Percentiles rank a stretch among this genome's conserved stretches.
Evolutionary conservation across 805 yeast species (phyloP).

Genomic region (Kazachstania taianensis): DNA sequence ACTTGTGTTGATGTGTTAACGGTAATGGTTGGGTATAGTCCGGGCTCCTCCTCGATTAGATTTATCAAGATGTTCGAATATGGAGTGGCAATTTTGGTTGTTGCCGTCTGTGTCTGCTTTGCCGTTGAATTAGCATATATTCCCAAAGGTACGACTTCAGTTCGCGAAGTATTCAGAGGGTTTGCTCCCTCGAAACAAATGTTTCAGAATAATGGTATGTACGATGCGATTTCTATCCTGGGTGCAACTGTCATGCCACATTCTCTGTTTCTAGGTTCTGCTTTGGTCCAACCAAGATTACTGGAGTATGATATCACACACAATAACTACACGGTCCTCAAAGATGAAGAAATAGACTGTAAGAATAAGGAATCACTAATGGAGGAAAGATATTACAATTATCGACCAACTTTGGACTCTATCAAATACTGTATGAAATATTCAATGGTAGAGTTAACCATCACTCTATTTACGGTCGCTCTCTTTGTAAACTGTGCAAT

Average conservation of each 20-base stretch:
- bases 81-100: conserved; percentile 61
- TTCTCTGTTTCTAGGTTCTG: conserved; percentile 74
- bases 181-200: conserved; percentile 50
- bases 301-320: conserved; percentile 60
- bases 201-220: conserved; percentile 53
- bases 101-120: conserved; percentile 70
- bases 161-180: conserved; percentile 48
- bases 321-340: conserved; percentile 34
- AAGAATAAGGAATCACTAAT: conserved; percentile 18
- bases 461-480: conserved; percentile 71
- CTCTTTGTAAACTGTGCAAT: conserved; percentile 81
- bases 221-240: conserved; percentile 66
- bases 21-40: conserved; percentile 69
- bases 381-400: conserved; percentile 37
- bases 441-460: conserved; percentile 59
- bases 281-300: conserved; percentile 74
- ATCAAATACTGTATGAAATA: conserved; percentile 61
- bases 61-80: conserved; percentile 68
- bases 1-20: conserved; percentile 75
- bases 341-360: conserved; percentile 9
- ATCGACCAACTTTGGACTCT: conserved; percentile 65
- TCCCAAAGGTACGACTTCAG: conserved; percentile 33
- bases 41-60: conserved; percentile 61
- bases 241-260: conserved; percentile 97
- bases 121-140: conserved; percentile 58